phyloP scores from a whole-genome alignment of 2,329 filamentous ascomycete species.

The Fusarium sp. region DNA sequence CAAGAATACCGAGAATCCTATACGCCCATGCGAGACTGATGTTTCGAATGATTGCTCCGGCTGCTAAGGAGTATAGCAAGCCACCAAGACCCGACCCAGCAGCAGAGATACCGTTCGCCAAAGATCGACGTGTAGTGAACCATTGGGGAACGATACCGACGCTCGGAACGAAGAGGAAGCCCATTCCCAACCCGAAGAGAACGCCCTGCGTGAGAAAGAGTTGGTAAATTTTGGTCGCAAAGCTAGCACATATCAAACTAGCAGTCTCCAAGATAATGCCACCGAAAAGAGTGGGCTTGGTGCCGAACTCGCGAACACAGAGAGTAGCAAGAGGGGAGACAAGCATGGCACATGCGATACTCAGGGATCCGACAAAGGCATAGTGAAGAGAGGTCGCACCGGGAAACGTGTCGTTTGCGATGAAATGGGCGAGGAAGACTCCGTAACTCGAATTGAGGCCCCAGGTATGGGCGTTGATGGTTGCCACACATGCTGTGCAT shows the following conservation, averaged over 20 bases:
- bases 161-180: constrained; percentile 78
- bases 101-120: constrained; percentile 77
- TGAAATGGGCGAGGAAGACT: constrained; percentile 70
- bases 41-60: constrained; percentile 75
- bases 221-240: constrained; percentile 78
- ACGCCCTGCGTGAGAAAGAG: constrained; percentile 81
- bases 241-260: constrained; percentile 78
- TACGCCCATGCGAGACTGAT: constrained; percentile 77
- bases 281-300: constrained; percentile 71
- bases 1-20: constrained; percentile 72
- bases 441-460: constrained; percentile 70
- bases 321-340: constrained; percentile 77
- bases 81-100: constrained; percentile 83
- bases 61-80: constrained; percentile 74
- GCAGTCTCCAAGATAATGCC: constrained; percentile 74
- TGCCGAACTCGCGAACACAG: constrained; percentile 72
- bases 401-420: constrained; percentile 70
- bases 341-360: constrained; percentile 66
- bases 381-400: constrained; percentile 75
- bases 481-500: constrained; percentile 54
- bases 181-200: constrained; percentile 83
- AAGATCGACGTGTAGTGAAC: constrained; percentile 76
- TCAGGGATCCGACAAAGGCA: constrained; percentile 76
- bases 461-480: constrained; percentile 80
- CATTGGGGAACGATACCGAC: constrained; percentile 79